These are phyloP conservation scores for Serpula lacrymans DNA, from an alignment of 768 basidiomycete species.

Conservation along the genomic window DNA sequence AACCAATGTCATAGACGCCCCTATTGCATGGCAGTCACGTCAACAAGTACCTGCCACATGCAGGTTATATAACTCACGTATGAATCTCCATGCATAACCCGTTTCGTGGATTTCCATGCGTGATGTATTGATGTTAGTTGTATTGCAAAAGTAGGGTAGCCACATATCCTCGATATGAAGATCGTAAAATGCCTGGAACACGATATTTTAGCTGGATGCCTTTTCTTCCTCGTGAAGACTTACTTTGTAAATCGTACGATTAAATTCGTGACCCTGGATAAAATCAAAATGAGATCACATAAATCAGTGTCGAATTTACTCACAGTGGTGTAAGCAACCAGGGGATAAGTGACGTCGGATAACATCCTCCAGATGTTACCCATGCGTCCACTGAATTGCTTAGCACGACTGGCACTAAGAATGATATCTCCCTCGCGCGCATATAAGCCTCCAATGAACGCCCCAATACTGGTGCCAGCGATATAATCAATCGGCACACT, in stretches of 20 bases:
- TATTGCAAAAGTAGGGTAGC: conserved; percentile 97
- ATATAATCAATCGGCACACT: conserved; percentile 94
- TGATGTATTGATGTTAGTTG: conserved; percentile 94
- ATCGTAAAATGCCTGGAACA: conserved; percentile 77
- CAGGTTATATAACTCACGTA: conserved; percentile 48
- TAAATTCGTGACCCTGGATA: conserved; percentile 88
- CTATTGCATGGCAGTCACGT: conserved; percentile 34
- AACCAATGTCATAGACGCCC: conserved; percentile 96
- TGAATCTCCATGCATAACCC: conserved; percentile 97
- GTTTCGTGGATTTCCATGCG: conserved; percentile 97
- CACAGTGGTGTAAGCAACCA: conserved; percentile 75
- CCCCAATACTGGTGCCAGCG: conserved; percentile 91
- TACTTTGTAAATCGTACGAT: conserved; percentile 91
- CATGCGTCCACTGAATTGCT: conserved; percentile 91
- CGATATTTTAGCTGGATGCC: no score
- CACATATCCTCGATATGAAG: conserved; percentile 98
- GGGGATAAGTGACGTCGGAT: conserved; percentile 83
- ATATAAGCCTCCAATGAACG: conserved; percentile 91
- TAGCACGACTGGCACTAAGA: conserved; percentile 78
- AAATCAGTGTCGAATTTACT: conserved; percentile 14
- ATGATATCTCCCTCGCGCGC: conserved; percentile 92
- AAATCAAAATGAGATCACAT: conserved; percentile 2
- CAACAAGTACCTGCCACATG: no score
- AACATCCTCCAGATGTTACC: conserved; percentile 91
- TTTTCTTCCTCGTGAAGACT: no score